Evolutionary conservation across 306 rosid species (phyloP).

Genomic region (Citrullus mucosospermus): DNA sequence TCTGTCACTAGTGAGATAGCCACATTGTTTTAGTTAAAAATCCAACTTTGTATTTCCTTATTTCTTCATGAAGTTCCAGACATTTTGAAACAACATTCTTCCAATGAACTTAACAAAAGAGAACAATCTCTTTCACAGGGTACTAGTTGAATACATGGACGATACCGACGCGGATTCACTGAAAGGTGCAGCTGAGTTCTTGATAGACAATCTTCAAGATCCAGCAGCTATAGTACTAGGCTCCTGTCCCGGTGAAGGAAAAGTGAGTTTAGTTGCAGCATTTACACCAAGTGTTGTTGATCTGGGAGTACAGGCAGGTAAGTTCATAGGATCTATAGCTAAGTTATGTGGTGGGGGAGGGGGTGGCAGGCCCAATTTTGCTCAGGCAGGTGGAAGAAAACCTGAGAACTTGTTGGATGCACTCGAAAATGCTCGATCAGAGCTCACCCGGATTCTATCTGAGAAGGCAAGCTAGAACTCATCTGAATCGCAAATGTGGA

Average conservation of each 20-base stretch:
- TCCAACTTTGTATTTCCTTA: neutral
- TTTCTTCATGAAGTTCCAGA: neutral
- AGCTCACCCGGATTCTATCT: conserved; percentile 41
- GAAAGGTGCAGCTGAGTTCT: conserved; percentile 72
- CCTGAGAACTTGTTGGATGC: conserved; percentile 70
- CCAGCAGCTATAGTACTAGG: conserved; percentile 89
- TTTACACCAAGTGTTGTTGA: conserved; percentile 65
- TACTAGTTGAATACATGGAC: conserved; percentile 74
- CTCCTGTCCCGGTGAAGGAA: conserved; percentile 76
- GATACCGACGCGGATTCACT: conserved; percentile 80
- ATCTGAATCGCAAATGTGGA: neutral
- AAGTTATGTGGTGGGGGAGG: conserved; percentile 94
- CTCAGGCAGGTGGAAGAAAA: conserved; percentile 92
- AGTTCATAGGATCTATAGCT: conserved; percentile 81
- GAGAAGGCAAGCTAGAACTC: conserved; percentile 38
- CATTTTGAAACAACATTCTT: neutral
- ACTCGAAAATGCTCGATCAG: conserved; percentile 58
- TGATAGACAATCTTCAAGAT: conserved; percentile 54
- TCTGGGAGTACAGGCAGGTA: conserved; percentile 80
- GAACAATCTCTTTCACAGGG: conserved; percentile 31
- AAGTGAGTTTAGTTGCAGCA: conserved; percentile 93
- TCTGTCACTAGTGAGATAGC: no score
- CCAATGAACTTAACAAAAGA: neutral
- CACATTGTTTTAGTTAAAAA: neutral
- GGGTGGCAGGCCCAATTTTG: conserved; percentile 91